Evolutionary conservation across 2,329 filamentous ascomycete species (phyloP), one percentile per base, ranked within the genome.

Genomic region (Ophiostoma quercus): DNA sequence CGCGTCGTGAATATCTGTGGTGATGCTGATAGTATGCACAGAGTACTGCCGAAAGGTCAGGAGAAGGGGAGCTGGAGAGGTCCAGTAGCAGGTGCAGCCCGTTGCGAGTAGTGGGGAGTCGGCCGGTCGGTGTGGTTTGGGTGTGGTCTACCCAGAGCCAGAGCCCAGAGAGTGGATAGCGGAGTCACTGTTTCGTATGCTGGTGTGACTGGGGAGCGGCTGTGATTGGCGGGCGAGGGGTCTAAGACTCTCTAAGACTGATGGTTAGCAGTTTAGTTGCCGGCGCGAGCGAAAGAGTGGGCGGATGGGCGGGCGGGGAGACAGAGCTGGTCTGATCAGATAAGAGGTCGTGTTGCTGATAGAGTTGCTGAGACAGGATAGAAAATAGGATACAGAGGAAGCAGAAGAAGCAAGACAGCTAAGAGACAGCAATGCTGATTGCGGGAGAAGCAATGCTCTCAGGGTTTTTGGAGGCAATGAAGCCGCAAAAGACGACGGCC

Each of bases 101-200:
- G 54, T 29, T 60, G 25, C 9, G 54, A 62, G 57, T 34, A 62
- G 57, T 62, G 57, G 57, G 57, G 57, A 62, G 57, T 11, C 7
- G 14, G 41, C 19, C 25, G 57, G 25, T 62, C 57, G 57, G 57
- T 62, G 57, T 16, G 57, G 57, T 34, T 6, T 62, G n/a, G 34
- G 34, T 34, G 34, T 34, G 34, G 34, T 8, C 34, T 34, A 34
- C 34, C 8, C 34, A 34, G 34, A 34, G 16, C 51, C 22, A 57
- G 25, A 57, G 51, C 22, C n/a, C 43, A 51, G 43, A 57, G 51
- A 32, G 57, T 29, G 57, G 22, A 62, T 29, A 62, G 25, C 32
- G 57, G 57, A 62, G 57, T 62, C 25, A 25, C 57, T 62, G 57
- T 62, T 62, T 62, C 57, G 57, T 60, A 60, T 60, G 54, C 54